Evolutionary conservation across 2,329 filamentous ascomycete species (phyloP).

Genomic region (Cucurbitaria berberidis): DNA sequence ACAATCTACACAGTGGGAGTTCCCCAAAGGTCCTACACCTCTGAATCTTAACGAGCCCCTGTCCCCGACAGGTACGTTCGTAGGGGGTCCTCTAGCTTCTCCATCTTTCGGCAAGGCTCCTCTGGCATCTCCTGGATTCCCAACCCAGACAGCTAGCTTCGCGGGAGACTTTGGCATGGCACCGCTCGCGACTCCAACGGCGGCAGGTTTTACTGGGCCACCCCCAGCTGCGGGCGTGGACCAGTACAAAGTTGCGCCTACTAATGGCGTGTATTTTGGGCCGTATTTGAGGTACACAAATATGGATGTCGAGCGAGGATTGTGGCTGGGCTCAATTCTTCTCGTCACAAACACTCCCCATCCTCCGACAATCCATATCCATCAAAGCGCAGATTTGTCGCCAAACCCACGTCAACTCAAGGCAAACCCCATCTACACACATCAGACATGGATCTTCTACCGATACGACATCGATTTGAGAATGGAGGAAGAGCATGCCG

Average conservation of each 20-base stretch:
- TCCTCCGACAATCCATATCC: slow-evolving; percentile 94
- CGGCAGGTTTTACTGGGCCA: slow-evolving; percentile 86
- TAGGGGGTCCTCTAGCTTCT: slow-evolving; percentile 48
- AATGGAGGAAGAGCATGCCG: slow-evolving; percentile 79
- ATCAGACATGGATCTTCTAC: slow-evolving; percentile 95
- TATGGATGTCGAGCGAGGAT: slow-evolving; percentile 89
- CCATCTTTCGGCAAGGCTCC: slow-evolving; percentile 63
- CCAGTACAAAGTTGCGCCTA: slow-evolving; percentile 90
- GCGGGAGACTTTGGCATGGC: slow-evolving; percentile 86
- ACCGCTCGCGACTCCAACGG: slow-evolving; percentile 73
- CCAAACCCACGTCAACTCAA: slow-evolving; percentile 90
- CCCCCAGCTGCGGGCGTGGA: slow-evolving; percentile 88
- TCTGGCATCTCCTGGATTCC: slow-evolving; percentile 79
- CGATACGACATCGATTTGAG: slow-evolving; percentile 89
- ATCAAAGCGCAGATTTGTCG: slow-evolving; percentile 86
- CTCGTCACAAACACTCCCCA: slow-evolving; percentile 90
- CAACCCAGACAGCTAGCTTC: slow-evolving; percentile 82
- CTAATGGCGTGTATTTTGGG: slow-evolving; percentile 97
- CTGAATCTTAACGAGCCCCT: slow-evolving; percentile 84
- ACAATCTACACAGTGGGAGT: slow-evolving; percentile 98
- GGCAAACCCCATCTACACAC: slow-evolving; percentile 80
- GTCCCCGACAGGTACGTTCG: slow-evolving; percentile 72
- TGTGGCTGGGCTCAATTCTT: slow-evolving; percentile 93
- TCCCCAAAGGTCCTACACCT: slow-evolving; percentile 92
- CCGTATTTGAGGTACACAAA: slow-evolving; percentile 95